phyloP scores from a whole-genome alignment of 2,329 filamentous ascomycete genomes.

The Immersiporthe knoxdaviesiana region DNA sequence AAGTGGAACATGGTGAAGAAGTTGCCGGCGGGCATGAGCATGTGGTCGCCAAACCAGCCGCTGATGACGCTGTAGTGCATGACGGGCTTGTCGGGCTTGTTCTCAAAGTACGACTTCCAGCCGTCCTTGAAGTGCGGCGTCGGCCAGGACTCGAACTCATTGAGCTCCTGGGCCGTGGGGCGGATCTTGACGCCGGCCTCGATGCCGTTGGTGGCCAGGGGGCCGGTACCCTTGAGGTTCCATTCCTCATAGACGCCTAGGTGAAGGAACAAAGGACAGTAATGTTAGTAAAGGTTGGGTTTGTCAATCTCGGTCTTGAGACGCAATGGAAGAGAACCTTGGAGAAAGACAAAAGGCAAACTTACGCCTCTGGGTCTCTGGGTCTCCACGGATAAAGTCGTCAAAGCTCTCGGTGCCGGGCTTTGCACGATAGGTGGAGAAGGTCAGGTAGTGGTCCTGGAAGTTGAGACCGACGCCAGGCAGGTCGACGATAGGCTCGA shows the following conservation, averaged over 20 bases:
- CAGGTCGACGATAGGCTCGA: constrained; percentile 70
- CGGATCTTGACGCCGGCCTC: constrained; percentile 80
- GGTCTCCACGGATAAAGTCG: constrained; percentile 76
- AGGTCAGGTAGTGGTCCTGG: constrained; percentile 76
- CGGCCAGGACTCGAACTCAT: constrained; percentile 72
- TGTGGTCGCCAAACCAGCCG: constrained; percentile 65
- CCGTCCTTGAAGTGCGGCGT: constrained; percentile 73
- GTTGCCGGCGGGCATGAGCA: constrained; percentile 71
- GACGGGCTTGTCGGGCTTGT: constrained; percentile 84
- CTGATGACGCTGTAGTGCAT: constrained; percentile 84
- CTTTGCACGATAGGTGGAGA: constrained; percentile 72
- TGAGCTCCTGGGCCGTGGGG: constrained; percentile 69
- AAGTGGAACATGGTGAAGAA: constrained; percentile 88
- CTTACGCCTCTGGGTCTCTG: constrained; percentile 68
- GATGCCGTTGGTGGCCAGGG: constrained; percentile 77
- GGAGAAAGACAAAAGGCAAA: neutral
- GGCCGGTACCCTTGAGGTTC: constrained; percentile 78
- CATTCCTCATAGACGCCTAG: constrained; percentile 72
- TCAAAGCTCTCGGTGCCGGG: constrained; percentile 78
- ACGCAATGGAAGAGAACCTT: too few relatives aligned
- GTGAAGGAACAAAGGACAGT: too few relatives aligned
- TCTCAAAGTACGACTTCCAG: constrained; percentile 82
- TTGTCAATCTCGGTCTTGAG: too few relatives aligned
- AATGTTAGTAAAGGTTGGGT: too few relatives aligned
- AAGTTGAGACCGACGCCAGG: constrained; percentile 77